Base-by-base conservation (phyloP, 2,329 filamentous ascomycete species). In the Byssothecium circinans region DNA sequence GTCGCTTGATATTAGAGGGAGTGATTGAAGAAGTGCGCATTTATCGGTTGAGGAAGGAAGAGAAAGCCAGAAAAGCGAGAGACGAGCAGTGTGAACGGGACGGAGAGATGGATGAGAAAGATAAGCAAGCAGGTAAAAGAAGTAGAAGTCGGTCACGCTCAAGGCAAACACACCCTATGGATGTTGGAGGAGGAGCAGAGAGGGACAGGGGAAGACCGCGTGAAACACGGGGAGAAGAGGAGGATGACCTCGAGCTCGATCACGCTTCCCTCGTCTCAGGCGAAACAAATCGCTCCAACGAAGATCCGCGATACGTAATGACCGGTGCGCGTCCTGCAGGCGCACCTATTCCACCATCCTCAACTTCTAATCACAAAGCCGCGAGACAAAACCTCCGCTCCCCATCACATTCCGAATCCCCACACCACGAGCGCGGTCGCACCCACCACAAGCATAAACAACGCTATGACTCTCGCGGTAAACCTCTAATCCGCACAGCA, bases 1-100 rank as follows among this genome's bases (percentile, higher is more conserved):
- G 42, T 0, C 39, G 53, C 11, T 34, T 65, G 12, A 35, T 64
- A 2, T 14, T 64, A 0, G 62, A 64, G 42, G 57, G 49, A 2
- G 43, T 61, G 0, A 46, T 61, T 18, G 62, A 65, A 34, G 55
- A 49, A 2, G 7, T 61, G 2, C 56, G 42, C 39, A 52, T 61
- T 8, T 63, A 61, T 37, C 42, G 55, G 1, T 12, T 53, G 14
- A 37, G 47, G 3, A 50, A 53, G 34, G 50, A 64, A n/a, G 49
- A 55, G 22, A 27, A 56, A 33, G 46, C 23, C 1, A 20, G 29
- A 8, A 32, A 48, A 33, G 44, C 29, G 6, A 52, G 46, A 17
- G 49, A 41, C 14, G 25, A 43, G 36, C 4, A 12, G 8, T 32
- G 29, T 14, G 8, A 5, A 23, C 22, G 45, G 23, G 15, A 30